phyloP scores from a whole-genome alignment of 140 eudicot genomes.

The Cichorium intybus region DNA sequence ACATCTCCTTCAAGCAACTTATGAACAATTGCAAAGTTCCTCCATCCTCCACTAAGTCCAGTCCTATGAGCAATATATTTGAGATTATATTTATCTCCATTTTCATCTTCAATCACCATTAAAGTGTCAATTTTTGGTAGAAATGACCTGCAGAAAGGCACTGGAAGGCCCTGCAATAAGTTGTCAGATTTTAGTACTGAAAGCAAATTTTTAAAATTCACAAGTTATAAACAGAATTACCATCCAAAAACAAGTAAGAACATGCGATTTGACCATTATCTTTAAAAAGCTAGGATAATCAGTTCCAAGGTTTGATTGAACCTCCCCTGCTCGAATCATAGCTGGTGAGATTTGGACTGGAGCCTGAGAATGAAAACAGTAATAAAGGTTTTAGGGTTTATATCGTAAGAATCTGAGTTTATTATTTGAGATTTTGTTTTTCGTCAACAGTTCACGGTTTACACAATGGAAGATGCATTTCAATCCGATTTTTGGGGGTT shows the following conservation, averaged over 20 bases:
- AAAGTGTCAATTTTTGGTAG: conserved; percentile 46
- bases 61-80: conserved; percentile 54
- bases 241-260: conserved; percentile 75
- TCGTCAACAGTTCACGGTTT: neutral
- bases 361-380: conserved; percentile 13
- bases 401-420: neutral
- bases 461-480: too few relatives aligned
- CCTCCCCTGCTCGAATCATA: conserved; percentile 57
- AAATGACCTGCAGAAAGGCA: conserved; percentile 55
- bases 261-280: conserved; percentile 52
- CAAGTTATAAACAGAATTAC: conserved; percentile 28
- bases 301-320: conserved; percentile 42
- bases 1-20: conserved; percentile 77
- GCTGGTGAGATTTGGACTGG: conserved; percentile 37
- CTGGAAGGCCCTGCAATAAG: conserved; percentile 62
- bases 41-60: conserved; percentile 90
- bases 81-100: conserved; percentile 43
- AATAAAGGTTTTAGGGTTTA: neutral
- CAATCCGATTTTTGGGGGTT: neutral
- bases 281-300: conserved; percentile 54
- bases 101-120: conserved; percentile 53
- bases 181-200: neutral
- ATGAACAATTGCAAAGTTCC: conserved; percentile 54
- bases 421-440: neutral
- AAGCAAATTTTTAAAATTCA: too few relatives aligned